Base-by-base conservation (phyloP, 257 asterid species). In the Nicotiana obtusifolia region DNA sequence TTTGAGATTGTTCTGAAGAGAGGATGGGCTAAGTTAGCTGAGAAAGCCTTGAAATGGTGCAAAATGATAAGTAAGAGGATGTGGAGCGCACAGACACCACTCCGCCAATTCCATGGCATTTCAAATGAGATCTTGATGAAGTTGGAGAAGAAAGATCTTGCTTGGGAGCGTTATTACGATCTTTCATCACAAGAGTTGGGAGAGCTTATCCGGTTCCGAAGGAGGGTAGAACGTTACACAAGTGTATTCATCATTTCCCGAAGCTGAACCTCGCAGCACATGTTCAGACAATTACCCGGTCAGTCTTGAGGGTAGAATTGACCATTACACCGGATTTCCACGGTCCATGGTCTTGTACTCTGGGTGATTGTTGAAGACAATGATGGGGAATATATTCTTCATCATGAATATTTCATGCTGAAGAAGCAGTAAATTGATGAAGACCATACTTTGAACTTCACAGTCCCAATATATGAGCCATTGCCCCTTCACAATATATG, bases 1-100 rank as follows among this genome's bases (percentile, higher is more conserved):
- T n/a, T n/a, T 83, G 90, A 87, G 85, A 85, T 87, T 37, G 88
- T 86, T 16, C 65, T 87, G 78, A 83, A 87, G 73, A 85, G 88
- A 84, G 90, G 90, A 15, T 87, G 90, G 90, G 90, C 87, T 28
- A 84, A 83, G 77, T 41, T 85, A 82, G 81, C 90, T 64, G 88
- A 85, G 81, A 85, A 87, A 84, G 87, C 90, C 73, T 75, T 87
- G 83, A 87, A 87, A 67, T 87, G 90, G 90, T 87, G 88, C 87
- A 87, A 87, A 56, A 87, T 87, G 88, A 87, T 85, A 64, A 83
- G 78, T 81, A 85, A 82, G 81, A 82, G 87, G 80, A 87, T 85
- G 87, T 87, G 90, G 90, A 81, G 88, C 82, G 90, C 85, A 60
- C 90, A 87, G 83, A 87, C 90, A 24, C 88, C 90, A 47, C 88